Conservation (phyloP, 352 stramenopile genomes). For the Globisporangium parvum region DNA sequence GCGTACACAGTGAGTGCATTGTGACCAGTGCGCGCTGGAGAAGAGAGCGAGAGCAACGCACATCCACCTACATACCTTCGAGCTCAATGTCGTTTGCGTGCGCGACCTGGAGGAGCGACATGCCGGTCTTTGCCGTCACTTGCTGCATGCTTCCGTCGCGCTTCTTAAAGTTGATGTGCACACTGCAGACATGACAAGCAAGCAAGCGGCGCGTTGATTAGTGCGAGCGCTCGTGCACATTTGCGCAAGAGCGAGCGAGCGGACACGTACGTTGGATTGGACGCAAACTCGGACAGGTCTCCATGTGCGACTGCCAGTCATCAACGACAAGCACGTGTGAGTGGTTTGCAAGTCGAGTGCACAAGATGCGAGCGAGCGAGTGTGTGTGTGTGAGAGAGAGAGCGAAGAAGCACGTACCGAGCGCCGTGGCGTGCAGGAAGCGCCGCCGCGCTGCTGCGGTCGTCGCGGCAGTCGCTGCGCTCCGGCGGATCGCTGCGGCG, state of each 20-base stretch:
- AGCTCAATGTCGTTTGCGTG: constrained; percentile 93
- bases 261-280: constrained; percentile 50
- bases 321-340: no score
- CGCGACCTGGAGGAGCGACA: constrained; percentile 89
- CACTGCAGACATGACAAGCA: constrained; percentile 20
- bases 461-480: not conserved
- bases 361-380: not conserved
- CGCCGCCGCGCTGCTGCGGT: not conserved
- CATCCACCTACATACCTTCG: constrained; percentile 55
- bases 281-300: constrained; percentile 51
- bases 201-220: not conserved
- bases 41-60: not conserved
- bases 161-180: constrained; percentile 72
- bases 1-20: not conserved
- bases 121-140: constrained; percentile 69
- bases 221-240: not conserved
- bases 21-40: not conserved
- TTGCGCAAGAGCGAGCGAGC: not conserved
- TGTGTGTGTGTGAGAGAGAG: no score
- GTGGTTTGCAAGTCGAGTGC: not conserved
- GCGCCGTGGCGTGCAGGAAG: constrained; percentile 34
- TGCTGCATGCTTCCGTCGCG: constrained; percentile 51
- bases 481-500: not conserved
- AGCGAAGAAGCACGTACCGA: constrained; percentile 17
- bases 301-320: constrained; percentile 30